phyloP scores from a whole-genome alignment of 805 yeast genomes.

The Candida krabiensis region DNA sequence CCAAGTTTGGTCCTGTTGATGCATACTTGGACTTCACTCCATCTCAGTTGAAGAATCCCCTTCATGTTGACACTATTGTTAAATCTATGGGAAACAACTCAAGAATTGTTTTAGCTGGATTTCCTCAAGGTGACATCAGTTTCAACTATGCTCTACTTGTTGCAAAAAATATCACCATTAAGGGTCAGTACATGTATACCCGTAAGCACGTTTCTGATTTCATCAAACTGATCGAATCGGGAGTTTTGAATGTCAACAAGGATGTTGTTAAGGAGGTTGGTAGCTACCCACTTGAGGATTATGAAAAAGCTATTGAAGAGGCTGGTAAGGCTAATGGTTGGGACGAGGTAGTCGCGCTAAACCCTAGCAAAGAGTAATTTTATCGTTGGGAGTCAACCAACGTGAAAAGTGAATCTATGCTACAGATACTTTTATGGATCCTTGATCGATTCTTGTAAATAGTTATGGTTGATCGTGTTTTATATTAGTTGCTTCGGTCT shows the following conservation, averaged over 20 bases:
- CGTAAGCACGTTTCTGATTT: slow-evolving; percentile 3
- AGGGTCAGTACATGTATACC: slow-evolving; percentile 8
- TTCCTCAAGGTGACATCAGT: neutral
- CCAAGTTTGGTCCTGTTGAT: slow-evolving; percentile 3
- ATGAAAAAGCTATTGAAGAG: slow-evolving; percentile 1
- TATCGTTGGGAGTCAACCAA: too few relatives aligned
- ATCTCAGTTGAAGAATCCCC: neutral
- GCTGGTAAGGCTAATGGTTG: too few relatives aligned
- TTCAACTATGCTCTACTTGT: slow-evolving; percentile 4
- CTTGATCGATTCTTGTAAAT: too few relatives aligned
- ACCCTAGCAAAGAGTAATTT: too few relatives aligned
- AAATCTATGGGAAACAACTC: slow-evolving; percentile 1
- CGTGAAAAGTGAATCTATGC: too few relatives aligned
- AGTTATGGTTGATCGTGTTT: too few relatives aligned
- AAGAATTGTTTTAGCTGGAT: slow-evolving; percentile 7
- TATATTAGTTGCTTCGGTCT: too few relatives aligned
- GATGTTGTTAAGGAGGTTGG: slow-evolving; percentile 1
- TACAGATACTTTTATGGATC: too few relatives aligned
- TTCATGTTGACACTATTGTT: slow-evolving; percentile 1
- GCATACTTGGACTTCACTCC: slow-evolving; percentile 9
- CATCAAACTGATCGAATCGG: slow-evolving; percentile 6
- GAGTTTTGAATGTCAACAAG: slow-evolving; percentile 4
- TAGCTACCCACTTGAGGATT: slow-evolving; percentile 5
- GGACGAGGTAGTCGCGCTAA: too few relatives aligned
- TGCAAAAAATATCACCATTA: slow-evolving; percentile 3